Evolutionary conservation across 2,329 filamentous ascomycete genomes (phyloP).

Genomic region (Trichoderma sp.): DNA sequence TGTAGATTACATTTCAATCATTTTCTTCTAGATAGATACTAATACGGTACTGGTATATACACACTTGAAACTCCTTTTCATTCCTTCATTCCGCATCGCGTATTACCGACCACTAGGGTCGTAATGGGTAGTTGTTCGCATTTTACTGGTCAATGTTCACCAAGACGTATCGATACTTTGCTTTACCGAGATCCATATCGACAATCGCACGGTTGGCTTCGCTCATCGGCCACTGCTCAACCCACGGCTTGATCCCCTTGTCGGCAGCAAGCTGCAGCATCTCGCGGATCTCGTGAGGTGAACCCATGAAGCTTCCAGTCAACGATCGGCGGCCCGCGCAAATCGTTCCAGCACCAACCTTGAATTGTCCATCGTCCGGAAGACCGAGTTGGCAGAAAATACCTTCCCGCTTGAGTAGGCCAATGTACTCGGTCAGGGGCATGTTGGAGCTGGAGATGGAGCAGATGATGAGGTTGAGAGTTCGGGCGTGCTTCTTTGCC

Average conservation of each 20-base stretch:
- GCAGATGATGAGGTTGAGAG: slow-evolving; percentile 57
- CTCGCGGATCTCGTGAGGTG: slow-evolving; percentile 54
- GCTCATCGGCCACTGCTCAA: slow-evolving; percentile 53
- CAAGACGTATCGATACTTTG: slow-evolving; percentile 47
- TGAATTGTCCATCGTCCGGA: slow-evolving; percentile 18
- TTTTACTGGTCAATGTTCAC: slow-evolving; percentile 36
- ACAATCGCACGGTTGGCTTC: slow-evolving; percentile 54
- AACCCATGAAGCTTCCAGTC: slow-evolving; percentile 47
- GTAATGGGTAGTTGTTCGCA: background rate
- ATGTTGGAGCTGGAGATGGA: slow-evolving; percentile 55
- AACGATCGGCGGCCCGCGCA: slow-evolving; percentile 40
- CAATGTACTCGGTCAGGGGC: slow-evolving; percentile 61
- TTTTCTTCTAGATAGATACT: background rate
- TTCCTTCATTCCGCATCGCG: background rate
- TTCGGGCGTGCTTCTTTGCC: slow-evolving; percentile 48
- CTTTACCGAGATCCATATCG: slow-evolving; percentile 55
- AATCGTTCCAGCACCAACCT: slow-evolving; percentile 44
- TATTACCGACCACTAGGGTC: background rate
- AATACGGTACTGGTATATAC: background rate
- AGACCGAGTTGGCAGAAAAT: slow-evolving; percentile 63
- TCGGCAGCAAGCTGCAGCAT: slow-evolving; percentile 59
- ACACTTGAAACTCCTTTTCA: background rate
- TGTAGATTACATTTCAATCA: background rate
- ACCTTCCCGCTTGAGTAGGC: slow-evolving; percentile 57
- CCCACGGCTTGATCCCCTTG: slow-evolving; percentile 56